Evolutionary conservation across 345 rosid species (phyloP).

Genomic region (Salix brachista): DNA sequence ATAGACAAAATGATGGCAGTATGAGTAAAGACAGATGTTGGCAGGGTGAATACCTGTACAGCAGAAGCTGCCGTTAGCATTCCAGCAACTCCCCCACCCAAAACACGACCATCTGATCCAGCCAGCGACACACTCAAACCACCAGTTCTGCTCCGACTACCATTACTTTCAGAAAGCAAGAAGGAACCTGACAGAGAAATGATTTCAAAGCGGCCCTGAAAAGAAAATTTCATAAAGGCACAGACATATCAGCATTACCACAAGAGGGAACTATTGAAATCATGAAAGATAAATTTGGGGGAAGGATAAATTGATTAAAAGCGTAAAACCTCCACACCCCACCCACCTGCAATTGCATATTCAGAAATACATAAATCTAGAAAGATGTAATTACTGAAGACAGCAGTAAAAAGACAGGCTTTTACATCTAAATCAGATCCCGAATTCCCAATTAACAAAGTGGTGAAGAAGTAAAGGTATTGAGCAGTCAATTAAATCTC

Average conservation of each 20-base stretch:
- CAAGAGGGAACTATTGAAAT: background rate
- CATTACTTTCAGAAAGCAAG: constrained; percentile 49
- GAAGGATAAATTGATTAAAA: background rate
- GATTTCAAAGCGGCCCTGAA: constrained; percentile 83
- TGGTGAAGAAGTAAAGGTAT: background rate
- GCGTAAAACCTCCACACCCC: background rate
- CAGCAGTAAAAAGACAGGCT: background rate
- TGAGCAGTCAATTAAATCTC: background rate
- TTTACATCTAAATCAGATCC: too few relatives aligned
- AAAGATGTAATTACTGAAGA: background rate
- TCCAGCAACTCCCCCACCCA: constrained; percentile 87
- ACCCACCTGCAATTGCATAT: too few relatives aligned
- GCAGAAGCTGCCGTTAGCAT: constrained; percentile 67
- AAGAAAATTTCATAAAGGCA: background rate
- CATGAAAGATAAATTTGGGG: background rate
- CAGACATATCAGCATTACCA: background rate
- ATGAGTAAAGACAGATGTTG: background rate
- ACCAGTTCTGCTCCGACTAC: constrained; percentile 39
- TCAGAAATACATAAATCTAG: background rate
- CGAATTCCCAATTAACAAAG: too few relatives aligned
- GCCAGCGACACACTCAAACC: constrained; percentile 71
- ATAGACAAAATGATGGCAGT: background rate
- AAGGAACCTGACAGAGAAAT: constrained; percentile 76
- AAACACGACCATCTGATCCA: constrained; percentile 63
- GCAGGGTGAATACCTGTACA: constrained; percentile 58